phyloP scores from a whole-genome alignment of 2,329 filamentous ascomycete genomes.

The Penicillium sp. region DNA sequence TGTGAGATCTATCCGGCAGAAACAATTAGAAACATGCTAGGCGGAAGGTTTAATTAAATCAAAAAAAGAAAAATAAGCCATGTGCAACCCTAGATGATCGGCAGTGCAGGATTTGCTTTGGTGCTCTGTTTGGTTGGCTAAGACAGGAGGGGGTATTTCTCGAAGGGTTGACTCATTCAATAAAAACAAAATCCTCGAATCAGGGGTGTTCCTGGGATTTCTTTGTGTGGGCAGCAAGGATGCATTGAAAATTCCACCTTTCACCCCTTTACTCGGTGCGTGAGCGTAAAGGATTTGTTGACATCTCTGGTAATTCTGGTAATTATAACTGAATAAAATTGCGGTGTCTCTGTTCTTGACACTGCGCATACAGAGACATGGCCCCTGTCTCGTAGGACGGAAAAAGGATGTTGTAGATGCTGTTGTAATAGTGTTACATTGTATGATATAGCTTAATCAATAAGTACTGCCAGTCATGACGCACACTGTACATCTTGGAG shows the following conservation, averaged over 20 bases:
- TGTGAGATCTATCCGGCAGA: conserved; percentile 11
- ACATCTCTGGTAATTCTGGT: conserved; percentile 11
- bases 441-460: background rate
- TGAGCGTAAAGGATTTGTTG: conserved; percentile 18
- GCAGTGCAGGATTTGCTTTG: conserved; percentile 18
- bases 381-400: background rate
- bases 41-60: background rate
- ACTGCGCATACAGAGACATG: background rate
- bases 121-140: conserved; percentile 9
- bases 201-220: conserved; percentile 21
- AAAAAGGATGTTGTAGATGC: background rate
- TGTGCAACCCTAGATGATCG: conserved; percentile 27
- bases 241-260: conserved; percentile 11
- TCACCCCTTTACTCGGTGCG: conserved; percentile 26
- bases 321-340: background rate
- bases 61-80: conserved; percentile 11
- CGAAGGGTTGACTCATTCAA: conserved; percentile 22
- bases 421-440: background rate
- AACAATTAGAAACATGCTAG: conserved; percentile 1
- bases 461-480: background rate
- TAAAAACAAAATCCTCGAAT: conserved; percentile 15
- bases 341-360: conserved; percentile 2
- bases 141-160: conserved; percentile 16
- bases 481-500: conserved; percentile 1
- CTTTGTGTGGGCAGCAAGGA: conserved; percentile 22